A percentile compares a stretch with the other conserved stretches of the same genome.
These are phyloP conservation scores for Angophora floribunda DNA, from an alignment of 345 rosid species.

Conservation along the genomic window DNA sequence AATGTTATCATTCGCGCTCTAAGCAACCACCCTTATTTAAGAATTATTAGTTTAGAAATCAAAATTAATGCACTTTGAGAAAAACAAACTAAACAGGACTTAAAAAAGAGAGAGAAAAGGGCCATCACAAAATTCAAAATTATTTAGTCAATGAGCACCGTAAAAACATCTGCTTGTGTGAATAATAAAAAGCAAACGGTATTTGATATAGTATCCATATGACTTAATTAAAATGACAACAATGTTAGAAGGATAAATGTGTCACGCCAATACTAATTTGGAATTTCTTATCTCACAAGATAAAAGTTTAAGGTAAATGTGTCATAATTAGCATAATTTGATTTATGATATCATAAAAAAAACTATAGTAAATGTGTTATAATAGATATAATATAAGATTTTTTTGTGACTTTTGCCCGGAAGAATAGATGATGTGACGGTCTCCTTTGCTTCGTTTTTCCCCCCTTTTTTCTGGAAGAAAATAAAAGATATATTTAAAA, in stretches of 20 bases:
- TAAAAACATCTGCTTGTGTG: background rate
- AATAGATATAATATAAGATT: rapidly evolving
- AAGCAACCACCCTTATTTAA: background rate
- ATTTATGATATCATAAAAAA: rapidly evolving
- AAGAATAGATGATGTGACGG: too few species aligned
- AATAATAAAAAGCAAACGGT: rapidly evolving
- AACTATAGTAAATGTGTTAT: rapidly evolving
- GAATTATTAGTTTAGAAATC: background rate
- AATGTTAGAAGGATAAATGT: too few species aligned
- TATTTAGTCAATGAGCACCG: background rate
- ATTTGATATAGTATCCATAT: background rate
- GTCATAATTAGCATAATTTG: background rate
- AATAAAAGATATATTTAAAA: too few species aligned
- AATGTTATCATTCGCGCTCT: too few species aligned
- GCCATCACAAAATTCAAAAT: background rate
- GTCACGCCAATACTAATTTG: too few species aligned
- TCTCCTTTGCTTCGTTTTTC: too few species aligned
- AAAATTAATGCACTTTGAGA: background rate
- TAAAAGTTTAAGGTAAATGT: too few species aligned
- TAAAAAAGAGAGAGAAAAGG: too few species aligned
- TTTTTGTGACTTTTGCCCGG: background rate
- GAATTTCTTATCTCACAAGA: too few species aligned
- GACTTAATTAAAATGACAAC: too few species aligned
- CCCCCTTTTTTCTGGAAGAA: background rate
- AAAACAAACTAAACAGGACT: background rate